Base-by-base conservation (phyloP, 1,284 basidiomycete genomes). In the Abortiporus biennis region DNA sequence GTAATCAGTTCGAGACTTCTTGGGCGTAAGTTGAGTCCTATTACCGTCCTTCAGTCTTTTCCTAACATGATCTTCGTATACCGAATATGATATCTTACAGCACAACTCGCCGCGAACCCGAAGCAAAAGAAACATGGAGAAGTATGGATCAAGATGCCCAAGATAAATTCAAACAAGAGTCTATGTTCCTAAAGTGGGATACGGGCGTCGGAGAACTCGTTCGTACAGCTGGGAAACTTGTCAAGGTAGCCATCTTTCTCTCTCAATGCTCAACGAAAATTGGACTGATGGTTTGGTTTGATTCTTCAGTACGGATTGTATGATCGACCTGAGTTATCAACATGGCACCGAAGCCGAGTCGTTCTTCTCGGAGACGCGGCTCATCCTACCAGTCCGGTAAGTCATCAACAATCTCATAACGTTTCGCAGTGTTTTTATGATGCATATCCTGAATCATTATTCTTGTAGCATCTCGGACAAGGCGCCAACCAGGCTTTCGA, bases 401-500 rank as follows among this genome's bases (percentile, higher is more conserved):
- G 55, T 44, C 15, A 20, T 32, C 22, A 2, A 29, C 27, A n/a
- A 29, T 29, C 27, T 29, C 27, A 8, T n/a, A 29, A 9, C 27
- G 9, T 29, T 29, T n/a, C n/a, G 13, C 21, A 5, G 16, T n/a
- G 22, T 19, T 8, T 36, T 6, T 3, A 19, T 22, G 35, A 22
- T 36, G 35, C 20, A 15, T 46, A 42, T 40, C 31, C 42, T 46
- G 9, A 45, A 39, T 16, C 40, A 29, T 23, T 29, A 20, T 13
- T 33, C 21, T 3, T 31, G 22, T 40, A 72, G 69, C 71, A 73
- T 49, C 62, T 74, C 15, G 70, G 71, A 1, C 71, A 73, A 55
- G 71, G 70, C 19, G 69, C 71, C 4, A 73, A 72, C 48, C 70
- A 71, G 49, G 66, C 70, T 0, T 64, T 71, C 44, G 69, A 72